Conservation (phyloP, 2,329 filamentous ascomycete genomes). For the Stagonosporopsis cucurbitacearum region DNA sequence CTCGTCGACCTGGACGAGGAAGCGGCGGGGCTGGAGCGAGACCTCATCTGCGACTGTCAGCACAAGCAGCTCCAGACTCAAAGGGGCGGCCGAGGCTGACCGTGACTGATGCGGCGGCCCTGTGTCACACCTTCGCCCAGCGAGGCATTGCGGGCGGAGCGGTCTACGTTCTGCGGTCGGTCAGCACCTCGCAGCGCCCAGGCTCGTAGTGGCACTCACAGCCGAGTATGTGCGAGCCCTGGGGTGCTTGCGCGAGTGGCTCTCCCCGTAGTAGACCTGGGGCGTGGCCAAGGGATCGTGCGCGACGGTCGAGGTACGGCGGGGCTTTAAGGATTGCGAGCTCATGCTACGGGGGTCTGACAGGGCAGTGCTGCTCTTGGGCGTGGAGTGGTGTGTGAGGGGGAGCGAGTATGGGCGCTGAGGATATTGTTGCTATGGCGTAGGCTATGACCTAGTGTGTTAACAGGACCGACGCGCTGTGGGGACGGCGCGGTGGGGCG, state of each 20-base stretch:
- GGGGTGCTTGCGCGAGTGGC: conserved; percentile 54
- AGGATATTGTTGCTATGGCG: conserved; percentile 30
- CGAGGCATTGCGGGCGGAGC: conserved; percentile 40
- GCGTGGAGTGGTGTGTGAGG: not conserved
- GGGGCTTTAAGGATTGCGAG: conserved; percentile 48
- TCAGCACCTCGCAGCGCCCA: conserved; percentile 16
- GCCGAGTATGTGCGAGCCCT: conserved; percentile 62
- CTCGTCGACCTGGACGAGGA: conserved; percentile 83
- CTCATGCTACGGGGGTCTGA: conserved; percentile 47
- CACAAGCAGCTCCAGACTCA: not conserved
- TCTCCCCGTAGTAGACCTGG: conserved; percentile 66
- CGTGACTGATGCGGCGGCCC: conserved; percentile 48
- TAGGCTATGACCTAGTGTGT: conserved; percentile 23
- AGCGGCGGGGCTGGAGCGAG: conserved; percentile 73
- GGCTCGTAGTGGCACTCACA: conserved; percentile 49
- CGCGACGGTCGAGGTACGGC: conserved; percentile 49
- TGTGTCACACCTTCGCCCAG: conserved; percentile 34
- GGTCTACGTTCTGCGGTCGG: conserved; percentile 36
- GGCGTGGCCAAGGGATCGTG: conserved; percentile 65
- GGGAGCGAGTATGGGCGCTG: conserved; percentile 20
- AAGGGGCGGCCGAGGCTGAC: conserved; percentile 28
- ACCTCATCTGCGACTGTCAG: conserved; percentile 69
- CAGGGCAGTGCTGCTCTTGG: conserved; percentile 22
- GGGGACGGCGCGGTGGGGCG: conserved; percentile 23
- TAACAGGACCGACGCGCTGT: conserved; percentile 10